Evolutionary conservation across 2,329 filamentous ascomycete species (phyloP).

Genomic region (Clarireedia homoeocarpa): DNA sequence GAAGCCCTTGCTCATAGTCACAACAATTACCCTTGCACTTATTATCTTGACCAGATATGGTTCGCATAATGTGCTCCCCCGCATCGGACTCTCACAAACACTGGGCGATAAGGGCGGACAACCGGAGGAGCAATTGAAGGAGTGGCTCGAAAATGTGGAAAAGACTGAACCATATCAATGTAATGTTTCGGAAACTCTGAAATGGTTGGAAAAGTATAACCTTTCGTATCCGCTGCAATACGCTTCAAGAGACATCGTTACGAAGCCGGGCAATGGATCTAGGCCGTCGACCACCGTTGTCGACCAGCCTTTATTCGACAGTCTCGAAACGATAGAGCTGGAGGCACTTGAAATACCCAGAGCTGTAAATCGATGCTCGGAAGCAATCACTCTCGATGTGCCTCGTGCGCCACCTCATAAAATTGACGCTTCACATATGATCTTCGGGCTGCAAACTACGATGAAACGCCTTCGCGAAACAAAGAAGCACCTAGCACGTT

Average conservation of each 20-base stretch:
- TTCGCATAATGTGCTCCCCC: background rate
- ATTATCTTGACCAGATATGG: background rate
- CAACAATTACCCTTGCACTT: background rate
- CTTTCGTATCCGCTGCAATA: conserved; percentile 25
- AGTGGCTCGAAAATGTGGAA: too few relatives aligned
- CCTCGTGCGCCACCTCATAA: conserved; percentile 9
- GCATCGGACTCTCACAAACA: too few relatives aligned
- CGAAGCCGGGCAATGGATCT: conserved; percentile 10
- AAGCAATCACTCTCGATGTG: conserved; percentile 23
- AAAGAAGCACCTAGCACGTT: conserved; percentile 26
- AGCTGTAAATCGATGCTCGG: conserved; percentile 17
- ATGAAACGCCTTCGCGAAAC: conserved; percentile 25
- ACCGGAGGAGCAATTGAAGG: too few relatives aligned
- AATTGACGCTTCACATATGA: conserved; percentile 47
- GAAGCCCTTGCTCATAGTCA: background rate
- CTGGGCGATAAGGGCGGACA: too few relatives aligned
- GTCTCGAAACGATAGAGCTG: conserved; percentile 16
- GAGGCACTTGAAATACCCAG: conserved; percentile 15
- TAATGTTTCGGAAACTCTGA: background rate
- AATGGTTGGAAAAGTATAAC: conserved; percentile 16
- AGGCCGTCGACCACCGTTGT: conserved; percentile 21
- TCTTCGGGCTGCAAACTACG: conserved; percentile 32
- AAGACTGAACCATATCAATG: too few relatives aligned
- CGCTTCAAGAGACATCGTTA: conserved; percentile 24
- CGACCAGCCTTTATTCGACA: conserved; percentile 24